Evolutionary conservation across 208 protist genomes (phyloP).

Genomic region (Kentomonas sorsogonicus): DNA sequence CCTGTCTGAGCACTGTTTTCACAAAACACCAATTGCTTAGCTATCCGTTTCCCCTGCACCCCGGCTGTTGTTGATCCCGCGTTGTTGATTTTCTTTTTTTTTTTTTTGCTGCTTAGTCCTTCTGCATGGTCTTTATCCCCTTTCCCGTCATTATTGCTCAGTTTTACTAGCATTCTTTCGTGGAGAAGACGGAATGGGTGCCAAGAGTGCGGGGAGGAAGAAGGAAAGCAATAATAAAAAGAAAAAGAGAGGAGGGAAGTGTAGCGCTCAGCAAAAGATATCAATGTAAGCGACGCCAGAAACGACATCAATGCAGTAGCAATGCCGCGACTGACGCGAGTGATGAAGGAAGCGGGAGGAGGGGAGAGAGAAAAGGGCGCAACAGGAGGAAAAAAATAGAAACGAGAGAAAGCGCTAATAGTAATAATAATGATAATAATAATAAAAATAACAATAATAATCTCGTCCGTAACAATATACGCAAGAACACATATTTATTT

Average conservation of each 20-base stretch:
- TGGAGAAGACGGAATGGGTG: not conserved
- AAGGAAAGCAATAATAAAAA: constrained; percentile 11
- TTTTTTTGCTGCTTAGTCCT: constrained; percentile 2
- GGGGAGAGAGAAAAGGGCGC: not conserved
- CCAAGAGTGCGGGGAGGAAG: not conserved
- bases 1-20: no score
- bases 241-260: constrained; percentile 8
- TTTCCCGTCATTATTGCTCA: no score
- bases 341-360: not conserved
- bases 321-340: no score
- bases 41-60: no score
- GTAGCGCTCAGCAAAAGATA: not conserved
- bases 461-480: not conserved
- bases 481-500: no score
- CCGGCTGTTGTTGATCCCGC: no score
- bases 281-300: no score
- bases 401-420: not conserved
- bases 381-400: not conserved
- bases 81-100: constrained; percentile 5
- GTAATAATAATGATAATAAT: constrained; percentile 8
- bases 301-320: no score
- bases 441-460: constrained; percentile 5
- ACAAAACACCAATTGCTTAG: no score
- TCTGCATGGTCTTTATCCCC: not conserved
- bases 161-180: no score